These are phyloP conservation scores for Kwoniella botswanensis DNA, from an alignment of 768 basidiomycete genomes.

Conservation along the genomic window DNA sequence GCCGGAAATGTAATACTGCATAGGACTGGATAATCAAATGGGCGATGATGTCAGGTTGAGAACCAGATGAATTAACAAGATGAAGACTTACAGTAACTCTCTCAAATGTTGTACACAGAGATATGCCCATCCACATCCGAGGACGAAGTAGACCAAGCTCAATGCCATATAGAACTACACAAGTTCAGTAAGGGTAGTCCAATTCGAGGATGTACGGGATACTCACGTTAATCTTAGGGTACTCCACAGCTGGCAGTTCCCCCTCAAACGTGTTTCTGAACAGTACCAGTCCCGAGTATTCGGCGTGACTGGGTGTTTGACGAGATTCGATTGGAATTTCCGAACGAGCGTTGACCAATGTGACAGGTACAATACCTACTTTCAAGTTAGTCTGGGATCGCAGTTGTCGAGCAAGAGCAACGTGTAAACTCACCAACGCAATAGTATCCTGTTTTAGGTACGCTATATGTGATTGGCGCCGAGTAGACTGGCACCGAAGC, in stretches of 20 bases:
- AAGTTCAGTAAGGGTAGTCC: not conserved
- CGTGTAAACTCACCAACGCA: constrained; percentile 74
- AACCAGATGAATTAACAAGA: not conserved
- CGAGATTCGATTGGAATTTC: constrained; percentile 31
- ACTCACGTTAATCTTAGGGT: constrained; percentile 92
- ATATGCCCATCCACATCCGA: constrained; percentile 79
- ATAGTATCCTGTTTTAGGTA: constrained; percentile 89
- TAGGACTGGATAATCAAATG: constrained; percentile 23
- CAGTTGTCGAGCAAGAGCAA: constrained; percentile 2
- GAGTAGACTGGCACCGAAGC: constrained; percentile 61
- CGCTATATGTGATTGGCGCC: constrained; percentile 78
- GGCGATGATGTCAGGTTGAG: no score
- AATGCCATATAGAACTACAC: constrained; percentile 82
- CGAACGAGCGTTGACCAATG: constrained; percentile 65
- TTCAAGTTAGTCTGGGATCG: not conserved
- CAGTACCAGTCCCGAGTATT: constrained; percentile 76
- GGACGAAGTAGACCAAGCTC: constrained; percentile 74
- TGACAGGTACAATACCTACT: constrained; percentile 84
- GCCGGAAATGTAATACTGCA: constrained; percentile 87
- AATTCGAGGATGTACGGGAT: not conserved
- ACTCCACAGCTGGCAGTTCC: constrained; percentile 86
- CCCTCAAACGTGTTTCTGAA: constrained; percentile 90
- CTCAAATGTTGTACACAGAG: constrained; percentile 78
- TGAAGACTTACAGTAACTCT: constrained; percentile 82
- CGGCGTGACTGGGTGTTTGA: constrained; percentile 72